Base-by-base conservation (phyloP, 768 basidiomycete genomes). In the Rhodotorula graminis region DNA sequence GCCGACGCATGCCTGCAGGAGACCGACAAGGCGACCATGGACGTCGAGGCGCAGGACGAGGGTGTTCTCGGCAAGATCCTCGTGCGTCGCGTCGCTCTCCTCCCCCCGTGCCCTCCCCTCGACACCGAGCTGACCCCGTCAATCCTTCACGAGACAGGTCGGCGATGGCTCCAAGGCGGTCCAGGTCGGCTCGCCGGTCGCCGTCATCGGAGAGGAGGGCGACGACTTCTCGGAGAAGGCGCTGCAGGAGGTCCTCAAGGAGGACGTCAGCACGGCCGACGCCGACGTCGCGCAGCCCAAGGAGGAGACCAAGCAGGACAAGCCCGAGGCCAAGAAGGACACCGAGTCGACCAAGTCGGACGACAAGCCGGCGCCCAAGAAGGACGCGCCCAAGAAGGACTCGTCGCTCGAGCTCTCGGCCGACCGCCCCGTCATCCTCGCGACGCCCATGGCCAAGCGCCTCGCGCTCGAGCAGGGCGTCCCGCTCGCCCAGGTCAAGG, bases 11-110 rank as follows among this genome's bases (percentile, higher is more conserved):
- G 37, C 37, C 37, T 37, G 27, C 66, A 95, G 93, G 96, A 99
- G 89, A 99, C 96, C 65, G 96, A 99, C 89, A 99, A 99, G 86
- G 78, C 96, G 31, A 94, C 93, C 61, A 98, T 99, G 82, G 96
- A 99, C 83, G 95, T 99, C 49, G 96, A 99, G 83, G 93, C 96
- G 16, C 94, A 94, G 84, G 96, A 98, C 56, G 96, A 99, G 77
- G 96, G 96, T 77, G 83, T 98, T 74, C 84, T 99, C 71, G 94
- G 91, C 64, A 98, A 98, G 87, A 96, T 99, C 77, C 88, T 99
- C 67, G 94, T 93, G 83, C 69, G 91, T 83, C 11, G 7, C 47
- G 14, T 27, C 11, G n/a, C 18, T 8, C 47, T 0, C 56, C 21
- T 12, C 15, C 6, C 9, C 19, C 11, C 37, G 58, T 12, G 44